Evolutionary conservation across 169 alveolate genomes (phyloP), one percentile per base, ranked within the genome.

Genomic region (Plasmodium malariae): DNA sequence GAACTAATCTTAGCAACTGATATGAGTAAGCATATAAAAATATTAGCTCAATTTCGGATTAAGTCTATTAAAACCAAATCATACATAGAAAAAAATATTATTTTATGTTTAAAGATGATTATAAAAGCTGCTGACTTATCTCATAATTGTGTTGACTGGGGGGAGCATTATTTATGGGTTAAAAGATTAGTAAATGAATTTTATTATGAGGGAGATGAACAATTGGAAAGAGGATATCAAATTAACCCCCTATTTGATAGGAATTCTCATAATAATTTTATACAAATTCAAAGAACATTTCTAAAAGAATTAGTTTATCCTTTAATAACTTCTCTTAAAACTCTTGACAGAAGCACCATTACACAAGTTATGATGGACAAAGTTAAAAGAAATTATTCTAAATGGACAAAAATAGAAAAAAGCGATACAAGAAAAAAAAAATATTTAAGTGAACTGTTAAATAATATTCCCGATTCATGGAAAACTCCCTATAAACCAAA

Each of bases 231-330:
- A 69, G 97, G 98, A 9, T 93, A 97, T 17, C 98, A 98, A n/a
- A 95, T 98, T 36, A 95, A 98, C 14, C 97, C 98, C 65, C 92
- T 98, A 54, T 98, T 99, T 94, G 99, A 98, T 87, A 93, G 99
- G 74, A 95, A 93, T n/a, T 93, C 95, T 67, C 98, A 98, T 67
- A 95, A 95, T 68, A 95, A 95, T 57, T 95, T 98, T 19, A 96
- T 98, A 54, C 95, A 95, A 62, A 94, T 98, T 3, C 99, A 98
- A 85, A 96, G 96, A 28, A 98, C 98, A 14, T 98, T 98, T 91
- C 91, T 98, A 60, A 92, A 91, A 43, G 91, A 83, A 67, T 55
- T 83, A 54, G 91, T 65, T 24, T 67, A 36, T 45, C 91, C 91
- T 17, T 69, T 83, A 51, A 54, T 83, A 19, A 83, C 2, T 51